Evolutionary conservation across 352 stramenopile species (phyloP).

Genomic region (Phytophthora ohioensis): DNA sequence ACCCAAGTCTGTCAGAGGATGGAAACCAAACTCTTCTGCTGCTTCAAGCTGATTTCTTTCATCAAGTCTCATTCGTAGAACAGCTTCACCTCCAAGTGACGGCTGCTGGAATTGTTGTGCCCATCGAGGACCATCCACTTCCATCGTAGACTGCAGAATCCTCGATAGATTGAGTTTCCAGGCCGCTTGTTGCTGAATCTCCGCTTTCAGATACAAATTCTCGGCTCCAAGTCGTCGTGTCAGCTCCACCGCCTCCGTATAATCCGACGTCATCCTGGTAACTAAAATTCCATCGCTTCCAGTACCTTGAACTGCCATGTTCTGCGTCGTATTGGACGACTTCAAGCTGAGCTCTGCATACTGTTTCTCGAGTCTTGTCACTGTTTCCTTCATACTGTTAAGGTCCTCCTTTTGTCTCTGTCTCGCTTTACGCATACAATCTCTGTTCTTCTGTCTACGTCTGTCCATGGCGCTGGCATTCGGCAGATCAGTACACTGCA

Average conservation of each 20-base stretch:
- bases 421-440: constrained; percentile 52
- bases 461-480: constrained; percentile 40
- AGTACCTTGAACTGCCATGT: too few species aligned
- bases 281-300: not conserved
- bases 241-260: constrained; percentile 36
- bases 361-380: constrained; percentile 48
- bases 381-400: constrained; percentile 39
- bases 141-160: constrained; percentile 37
- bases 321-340: constrained; percentile 10
- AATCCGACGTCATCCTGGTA: constrained; percentile 8
- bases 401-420: constrained; percentile 49
- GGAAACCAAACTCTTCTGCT: constrained; percentile 41
- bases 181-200: constrained; percentile 45
- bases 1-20: constrained; percentile 27
- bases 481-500: constrained; percentile 31
- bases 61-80: constrained; percentile 23
- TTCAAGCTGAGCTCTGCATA: constrained; percentile 43
- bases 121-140: constrained; percentile 27
- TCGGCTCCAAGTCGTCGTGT: constrained; percentile 44
- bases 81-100: constrained; percentile 7
- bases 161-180: constrained; percentile 46
- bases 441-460: constrained; percentile 50
- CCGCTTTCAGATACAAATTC: constrained; percentile 50
- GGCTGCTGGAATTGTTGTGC: constrained; percentile 26
- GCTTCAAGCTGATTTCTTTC: constrained; percentile 35